Evolutionary conservation across 176 grass and related monocot genomes (phyloP).

Genomic region (Chrysopogon serrulatus): DNA sequence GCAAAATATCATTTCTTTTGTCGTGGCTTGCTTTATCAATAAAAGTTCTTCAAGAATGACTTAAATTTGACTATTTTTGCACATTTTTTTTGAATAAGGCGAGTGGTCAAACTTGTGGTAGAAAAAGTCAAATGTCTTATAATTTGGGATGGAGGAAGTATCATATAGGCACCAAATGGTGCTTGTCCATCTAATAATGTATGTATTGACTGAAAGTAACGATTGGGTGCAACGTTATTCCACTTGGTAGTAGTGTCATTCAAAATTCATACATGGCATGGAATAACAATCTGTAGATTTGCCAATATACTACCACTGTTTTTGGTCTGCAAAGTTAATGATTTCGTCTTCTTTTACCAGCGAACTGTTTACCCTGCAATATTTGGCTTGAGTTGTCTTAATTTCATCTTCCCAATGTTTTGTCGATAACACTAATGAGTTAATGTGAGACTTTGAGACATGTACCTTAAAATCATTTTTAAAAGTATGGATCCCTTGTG

Average conservation of each 20-base stretch:
- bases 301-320: not conserved
- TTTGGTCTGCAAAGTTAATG: not conserved
- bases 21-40: too few species aligned
- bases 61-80: too few species aligned
- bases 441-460: not conserved
- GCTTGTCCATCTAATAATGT: not conserved
- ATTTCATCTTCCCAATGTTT: not conserved
- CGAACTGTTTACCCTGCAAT: not conserved
- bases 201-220: not conserved
- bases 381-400: not conserved
- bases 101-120: too few species aligned
- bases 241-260: not conserved
- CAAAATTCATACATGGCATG: constrained; percentile 8
- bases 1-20: too few species aligned
- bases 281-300: not conserved
- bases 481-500: too few species aligned
- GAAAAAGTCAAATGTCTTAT: too few species aligned
- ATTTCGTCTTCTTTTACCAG: not conserved
- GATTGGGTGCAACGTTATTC: not conserved
- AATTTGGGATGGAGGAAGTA: too few species aligned
- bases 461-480: not conserved
- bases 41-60: too few species aligned
- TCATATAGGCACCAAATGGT: not conserved
- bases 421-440: not conserved
- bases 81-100: too few species aligned